Base-by-base conservation (phyloP, 345 rosid species). In the Heritiera fomes region DNA sequence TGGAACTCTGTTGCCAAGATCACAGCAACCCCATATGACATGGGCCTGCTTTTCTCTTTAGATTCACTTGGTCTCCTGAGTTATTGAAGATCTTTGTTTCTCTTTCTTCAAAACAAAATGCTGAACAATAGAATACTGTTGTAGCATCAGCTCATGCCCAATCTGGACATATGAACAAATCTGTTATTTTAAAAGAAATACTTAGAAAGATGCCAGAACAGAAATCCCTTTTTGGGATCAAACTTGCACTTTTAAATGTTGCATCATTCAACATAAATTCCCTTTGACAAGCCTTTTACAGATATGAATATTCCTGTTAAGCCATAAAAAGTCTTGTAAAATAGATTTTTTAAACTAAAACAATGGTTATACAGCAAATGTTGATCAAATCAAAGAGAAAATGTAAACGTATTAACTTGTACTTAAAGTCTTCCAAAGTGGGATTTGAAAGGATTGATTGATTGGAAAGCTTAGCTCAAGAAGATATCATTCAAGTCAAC, bases 401-500 rank as follows among this genome's bases (percentile, higher is more conserved):
- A 63, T 18, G 7, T 14, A 47, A 47, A 75, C 28, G 40, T 58
- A 17, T 13, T 15, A 53, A 4, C 75, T 80, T 53, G 74, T 71
- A 58, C 62, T 74, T 68, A 43, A 55, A 40, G 55, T 58, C 68
- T 60, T 56, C 62, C 15, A 69, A 75, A 76, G 80, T 76, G 73
- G 70, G 38, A 50, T 38, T 52, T 17, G 62, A 38, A 59, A 34
- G n/a, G 50, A 10, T 30, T 8, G 59, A 78, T 8, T 78, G 76
- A 60, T 60, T 59, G 34, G 55, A 68, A 75, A 82, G 58, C 13
- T 34, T 43, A 71, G 75, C 75, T 78, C 45, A 73, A 74, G 14
- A 41, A 60, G 78, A 64, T 62, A 23, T 23, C 28, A 23, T 64
- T 32, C 11, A 67, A 78, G 69, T 79, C 82, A 62, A 75, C 80